These are phyloP conservation scores for Fusarium odoratissimum DNA, from an alignment of 2,329 filamentous ascomycete genomes.

Conservation along the genomic window DNA sequence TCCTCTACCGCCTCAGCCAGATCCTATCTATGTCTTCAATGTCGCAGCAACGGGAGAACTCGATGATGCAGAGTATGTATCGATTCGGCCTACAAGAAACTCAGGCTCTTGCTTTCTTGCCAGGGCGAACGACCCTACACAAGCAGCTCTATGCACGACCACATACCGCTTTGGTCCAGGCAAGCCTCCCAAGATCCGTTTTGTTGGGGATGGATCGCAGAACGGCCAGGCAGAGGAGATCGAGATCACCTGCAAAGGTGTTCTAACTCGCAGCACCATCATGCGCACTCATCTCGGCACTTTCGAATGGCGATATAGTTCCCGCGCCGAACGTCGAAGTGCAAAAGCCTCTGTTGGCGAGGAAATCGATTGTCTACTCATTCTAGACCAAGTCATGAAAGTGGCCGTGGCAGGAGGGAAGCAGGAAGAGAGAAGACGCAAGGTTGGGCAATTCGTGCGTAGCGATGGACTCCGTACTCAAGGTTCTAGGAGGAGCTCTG, in stretches of 20 bases:
- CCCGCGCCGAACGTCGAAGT: conserved; percentile 58
- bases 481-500: conserved; percentile 52
- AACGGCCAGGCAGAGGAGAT: conserved; percentile 38
- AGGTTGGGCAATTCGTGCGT: conserved; percentile 59
- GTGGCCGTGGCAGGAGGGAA: conserved; percentile 47
- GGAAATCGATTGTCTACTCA: conserved; percentile 55
- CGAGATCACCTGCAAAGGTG: conserved; percentile 49
- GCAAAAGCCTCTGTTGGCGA: conserved; percentile 42
- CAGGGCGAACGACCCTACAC: conserved; percentile 51
- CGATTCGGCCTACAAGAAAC: conserved; percentile 58
- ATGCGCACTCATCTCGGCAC: conserved; percentile 62
- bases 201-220: conserved; percentile 19
- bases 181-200: conserved; percentile 59
- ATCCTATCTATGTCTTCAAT: conserved; percentile 57
- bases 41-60: conserved; percentile 54
- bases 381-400: conserved; percentile 61
- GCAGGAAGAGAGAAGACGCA: conserved; percentile 46
- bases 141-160: conserved; percentile 60
- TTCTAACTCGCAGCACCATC: conserved; percentile 58
- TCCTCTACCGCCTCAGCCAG: conserved; percentile 52
- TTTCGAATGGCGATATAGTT: conserved; percentile 68
- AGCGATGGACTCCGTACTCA: conserved; percentile 53
- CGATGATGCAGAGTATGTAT: conserved; percentile 61
- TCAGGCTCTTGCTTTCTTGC: conserved; percentile 63
- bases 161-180: conserved; percentile 68